phyloP scores from a whole-genome alignment of 805 yeast species.

The Ogataea pini region DNA sequence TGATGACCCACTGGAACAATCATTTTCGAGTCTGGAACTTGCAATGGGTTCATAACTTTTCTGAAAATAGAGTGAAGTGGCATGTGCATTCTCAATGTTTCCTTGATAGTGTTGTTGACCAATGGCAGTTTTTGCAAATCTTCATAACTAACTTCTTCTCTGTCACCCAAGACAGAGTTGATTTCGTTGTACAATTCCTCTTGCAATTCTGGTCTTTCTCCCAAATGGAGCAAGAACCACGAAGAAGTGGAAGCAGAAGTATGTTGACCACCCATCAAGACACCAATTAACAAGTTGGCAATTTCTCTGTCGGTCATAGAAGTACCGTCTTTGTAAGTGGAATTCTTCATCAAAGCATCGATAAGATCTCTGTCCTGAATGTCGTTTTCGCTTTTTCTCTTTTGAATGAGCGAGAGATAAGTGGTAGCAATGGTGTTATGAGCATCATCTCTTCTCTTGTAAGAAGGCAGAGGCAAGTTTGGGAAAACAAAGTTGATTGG shows the following conservation, averaged over 20 bases:
- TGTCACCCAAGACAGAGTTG: slow-evolving; percentile 56
- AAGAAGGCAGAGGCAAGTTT: slow-evolving; percentile 75
- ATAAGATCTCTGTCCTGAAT: slow-evolving; percentile 84
- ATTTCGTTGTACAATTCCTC: slow-evolving; percentile 80
- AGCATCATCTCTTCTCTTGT: slow-evolving; percentile 83
- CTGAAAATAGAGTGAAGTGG: slow-evolving; percentile 96
- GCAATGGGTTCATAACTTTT: slow-evolving; percentile 75
- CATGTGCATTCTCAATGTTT: slow-evolving; percentile 92
- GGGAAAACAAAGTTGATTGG: slow-evolving; percentile 97
- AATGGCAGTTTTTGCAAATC: slow-evolving; percentile 79
- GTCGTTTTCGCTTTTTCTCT: slow-evolving; percentile 76
- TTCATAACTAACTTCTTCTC: slow-evolving; percentile 71
- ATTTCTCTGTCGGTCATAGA: slow-evolving; percentile 94
- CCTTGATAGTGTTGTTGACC: slow-evolving; percentile 82
- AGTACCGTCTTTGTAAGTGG: slow-evolving; percentile 90
- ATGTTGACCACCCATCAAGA: slow-evolving; percentile 99
- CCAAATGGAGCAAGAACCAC: slow-evolving; percentile 91
- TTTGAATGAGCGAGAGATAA: slow-evolving; percentile 73
- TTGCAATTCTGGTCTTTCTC: slow-evolving; percentile 82
- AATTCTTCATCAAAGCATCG: slow-evolving; percentile 78
- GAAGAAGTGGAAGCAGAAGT: slow-evolving; percentile 95
- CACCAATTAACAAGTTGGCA: slow-evolving; percentile 90
- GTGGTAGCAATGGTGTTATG: slow-evolving; percentile 78
- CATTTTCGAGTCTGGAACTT: slow-evolving; percentile 74
- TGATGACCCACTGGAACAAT: slow-evolving; percentile 88